Conservation (phyloP, 2,329 filamentous ascomycete species). For the Aspergillus brunneoviolaceus region DNA sequence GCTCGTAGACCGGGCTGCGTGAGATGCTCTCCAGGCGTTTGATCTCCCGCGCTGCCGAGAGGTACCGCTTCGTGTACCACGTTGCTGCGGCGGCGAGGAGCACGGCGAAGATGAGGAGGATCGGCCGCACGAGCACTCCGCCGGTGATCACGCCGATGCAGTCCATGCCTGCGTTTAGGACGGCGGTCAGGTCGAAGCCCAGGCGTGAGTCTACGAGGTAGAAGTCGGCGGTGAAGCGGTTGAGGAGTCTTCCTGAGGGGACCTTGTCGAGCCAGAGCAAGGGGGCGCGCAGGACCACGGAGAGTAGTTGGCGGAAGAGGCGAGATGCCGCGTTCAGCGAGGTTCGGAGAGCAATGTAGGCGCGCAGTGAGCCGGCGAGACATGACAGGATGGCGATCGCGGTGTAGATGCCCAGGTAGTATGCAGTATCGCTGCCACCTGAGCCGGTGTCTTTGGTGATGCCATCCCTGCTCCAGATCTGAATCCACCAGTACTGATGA, state of each 20-base stretch:
- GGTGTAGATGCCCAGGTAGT: not conserved
- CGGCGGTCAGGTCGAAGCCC: conserved; percentile 60
- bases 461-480: not conserved
- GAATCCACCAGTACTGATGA: not conserved
- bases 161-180: conserved; percentile 58
- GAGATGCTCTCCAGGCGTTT: conserved; percentile 73
- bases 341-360: conserved; percentile 62
- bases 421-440: not conserved
- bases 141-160: conserved; percentile 65
- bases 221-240: conserved; percentile 76
- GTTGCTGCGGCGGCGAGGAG: conserved; percentile 58
- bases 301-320: conserved; percentile 67
- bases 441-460: not conserved
- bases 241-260: conserved; percentile 71
- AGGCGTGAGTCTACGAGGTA: conserved; percentile 68
- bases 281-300: conserved; percentile 66
- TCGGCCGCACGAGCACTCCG: conserved; percentile 56
- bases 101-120: conserved; percentile 61
- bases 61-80: conserved; percentile 55
- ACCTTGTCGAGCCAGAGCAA: conserved; percentile 76
- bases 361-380: conserved; percentile 45
- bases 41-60: conserved; percentile 67
- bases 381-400: not conserved
- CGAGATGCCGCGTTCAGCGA: conserved; percentile 67
- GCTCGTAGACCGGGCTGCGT: conserved; percentile 75